Percentiles rank a stretch among this genome's conserved stretches.
Conservation (phyloP, 495 filamentous ascomycete genomes). For the Xylaria acuta region DNA sequence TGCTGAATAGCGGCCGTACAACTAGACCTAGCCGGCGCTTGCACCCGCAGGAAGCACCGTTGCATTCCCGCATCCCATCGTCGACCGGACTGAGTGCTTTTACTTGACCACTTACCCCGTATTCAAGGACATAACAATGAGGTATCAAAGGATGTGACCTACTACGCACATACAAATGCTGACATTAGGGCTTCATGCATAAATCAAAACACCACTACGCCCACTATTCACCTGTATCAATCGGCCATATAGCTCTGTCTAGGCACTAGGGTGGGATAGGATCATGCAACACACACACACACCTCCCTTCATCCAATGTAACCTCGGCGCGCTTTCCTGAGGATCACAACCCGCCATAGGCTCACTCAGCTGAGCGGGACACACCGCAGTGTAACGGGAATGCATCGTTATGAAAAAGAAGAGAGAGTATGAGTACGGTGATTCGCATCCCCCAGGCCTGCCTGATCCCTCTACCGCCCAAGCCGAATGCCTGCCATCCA, state of each 20-base stretch:
- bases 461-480: no score
- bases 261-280: neutral
- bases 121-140: no score
- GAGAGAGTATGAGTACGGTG: neutral
- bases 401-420: neutral
- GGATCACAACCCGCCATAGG: neutral
- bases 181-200: neutral
- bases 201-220: neutral
- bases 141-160: no score
- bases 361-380: neutral
- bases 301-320: neutral
- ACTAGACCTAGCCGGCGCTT: neutral
- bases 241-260: neutral
- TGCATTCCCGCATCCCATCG: neutral
- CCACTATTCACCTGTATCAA: no score
- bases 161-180: neutral
- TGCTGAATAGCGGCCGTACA: no score
- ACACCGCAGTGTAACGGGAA: neutral
- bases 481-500: no score
- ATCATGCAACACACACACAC: constrained; percentile 1
- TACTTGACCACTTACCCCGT: no score
- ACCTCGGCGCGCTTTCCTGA: neutral
- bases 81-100: no score
- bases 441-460: neutral
- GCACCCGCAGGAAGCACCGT: neutral